Percentiles rank a stretch among this genome's conserved stretches.
Conservation (phyloP, 1,139 yeast species). For the Scheffersomyces lignicola region DNA sequence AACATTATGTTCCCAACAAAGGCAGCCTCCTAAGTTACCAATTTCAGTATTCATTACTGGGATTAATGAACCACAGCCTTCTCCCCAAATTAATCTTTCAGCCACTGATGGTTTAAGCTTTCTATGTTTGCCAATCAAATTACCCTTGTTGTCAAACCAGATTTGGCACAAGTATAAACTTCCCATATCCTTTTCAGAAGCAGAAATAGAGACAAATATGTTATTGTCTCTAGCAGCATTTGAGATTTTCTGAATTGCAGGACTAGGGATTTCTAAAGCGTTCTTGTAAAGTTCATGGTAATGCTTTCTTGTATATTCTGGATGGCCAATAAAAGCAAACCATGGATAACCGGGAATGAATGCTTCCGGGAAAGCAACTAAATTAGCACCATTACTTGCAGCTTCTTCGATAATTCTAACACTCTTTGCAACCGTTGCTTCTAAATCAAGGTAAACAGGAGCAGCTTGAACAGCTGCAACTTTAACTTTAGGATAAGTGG, state of each 20-base stretch:
- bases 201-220: constrained; percentile 5
- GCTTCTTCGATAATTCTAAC: constrained; percentile 15
- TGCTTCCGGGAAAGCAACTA: constrained; percentile 17
- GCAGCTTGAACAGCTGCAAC: constrained; percentile 18
- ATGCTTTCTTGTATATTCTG: constrained; percentile 7
- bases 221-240: constrained; percentile 10
- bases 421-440: constrained; percentile 13
- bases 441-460: constrained; percentile 15
- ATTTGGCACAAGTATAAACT: constrained; percentile 6
- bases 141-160: constrained; percentile 7
- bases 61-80: constrained; percentile 4
- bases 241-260: constrained; percentile 9
- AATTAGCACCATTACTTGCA: constrained; percentile 13
- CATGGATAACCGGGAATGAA: constrained; percentile 17
- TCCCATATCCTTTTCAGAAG: constrained; percentile 5
- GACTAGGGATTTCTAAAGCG: constrained; percentile 9
- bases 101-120: constrained; percentile 7
- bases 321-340: constrained; percentile 9
- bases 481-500: constrained; percentile 25
- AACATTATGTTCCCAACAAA: constrained; percentile 7
- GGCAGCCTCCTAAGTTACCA: constrained; percentile 5
- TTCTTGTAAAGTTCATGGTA: constrained; percentile 9
- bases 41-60: constrained; percentile 4
- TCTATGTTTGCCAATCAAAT: constrained; percentile 7
- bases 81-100: constrained; percentile 7